Evolutionary conservation across 805 yeast genomes (phyloP), one percentile per base, ranked within the genome.

Genomic region (Wickerhamiella cacticola): DNA sequence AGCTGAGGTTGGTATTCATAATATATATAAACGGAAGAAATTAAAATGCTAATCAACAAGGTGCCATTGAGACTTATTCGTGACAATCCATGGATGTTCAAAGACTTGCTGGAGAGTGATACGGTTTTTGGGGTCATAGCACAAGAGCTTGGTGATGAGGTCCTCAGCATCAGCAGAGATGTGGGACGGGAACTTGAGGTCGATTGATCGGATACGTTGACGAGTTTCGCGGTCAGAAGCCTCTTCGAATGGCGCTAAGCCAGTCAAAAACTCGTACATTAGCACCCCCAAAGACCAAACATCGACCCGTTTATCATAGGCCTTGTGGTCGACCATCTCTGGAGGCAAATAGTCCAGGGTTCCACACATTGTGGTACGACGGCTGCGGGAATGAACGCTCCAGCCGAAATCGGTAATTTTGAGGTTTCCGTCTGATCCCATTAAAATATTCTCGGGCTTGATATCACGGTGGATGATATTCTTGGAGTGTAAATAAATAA

Each of bases 391-490:
- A 55, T 78, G 78, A 2, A 88, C 89, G 48, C 94, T 82, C 96
- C 96, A 89, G 12, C 98, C 98, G 62, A 92, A 89, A 65, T 89
- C 98, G 16, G 95, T 81, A 33, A 89, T 71, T 61, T 88, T 89
- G 48, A 89, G 71, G 21, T 74, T 75, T 53, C 87, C 83, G 59
- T 84, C 77, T 51, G 79, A 73, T 5, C 86, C 85, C 9, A 89
- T 67, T 38, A 89, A 65, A 44, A 89, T 82, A 57, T 89, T 89
- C 61, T 92, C 97, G 0, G 97, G 97, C 63, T 89, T 89, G 54
- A 89, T 76, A 60, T 89, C 98, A 51, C 97, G 72, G 60, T 89
- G 98, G 23, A 89, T 82, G 39, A 92, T 78, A 54, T 80, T 77
- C 56, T 80, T 83, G 29, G 73, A 67, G 63, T 89, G 97, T 53